Percentiles rank a stretch among this genome's conserved stretches.
Conservation (phyloP, 352 stramenopile species). For the Phytophthora fragariae region DNA sequence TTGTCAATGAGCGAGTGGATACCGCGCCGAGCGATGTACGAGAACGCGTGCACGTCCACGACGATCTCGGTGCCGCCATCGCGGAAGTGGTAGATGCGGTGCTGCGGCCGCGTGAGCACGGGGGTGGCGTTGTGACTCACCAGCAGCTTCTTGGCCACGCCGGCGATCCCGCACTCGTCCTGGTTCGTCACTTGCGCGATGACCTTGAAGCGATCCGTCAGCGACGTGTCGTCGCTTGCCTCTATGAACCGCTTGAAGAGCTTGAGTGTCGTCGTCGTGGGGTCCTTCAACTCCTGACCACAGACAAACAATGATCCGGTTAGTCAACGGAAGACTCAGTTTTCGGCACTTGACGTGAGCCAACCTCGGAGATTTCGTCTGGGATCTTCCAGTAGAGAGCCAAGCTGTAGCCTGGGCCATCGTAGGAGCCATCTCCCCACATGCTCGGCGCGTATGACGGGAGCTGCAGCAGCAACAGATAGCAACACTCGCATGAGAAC, state of each 20-base stretch:
- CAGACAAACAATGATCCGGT: not conserved
- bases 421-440: constrained; percentile 67
- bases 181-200: constrained; percentile 89
- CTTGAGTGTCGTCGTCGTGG: constrained; percentile 59
- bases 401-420: constrained; percentile 79
- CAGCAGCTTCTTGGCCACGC: constrained; percentile 81
- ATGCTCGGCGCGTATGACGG: constrained; percentile 81
- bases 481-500: not conserved
- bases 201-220: constrained; percentile 88
- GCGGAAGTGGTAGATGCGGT: constrained; percentile 84
- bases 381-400: constrained; percentile 88
- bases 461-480: constrained; percentile 41
- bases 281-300: constrained; percentile 62
- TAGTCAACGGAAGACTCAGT: not conserved
- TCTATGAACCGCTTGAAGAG: constrained; percentile 81
- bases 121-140: constrained; percentile 84
- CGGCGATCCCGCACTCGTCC: constrained; percentile 81
- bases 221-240: constrained; percentile 62
- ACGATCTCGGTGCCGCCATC: constrained; percentile 77
- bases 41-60: constrained; percentile 85
- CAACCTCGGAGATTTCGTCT: constrained; percentile 61
- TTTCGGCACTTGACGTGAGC: not conserved
- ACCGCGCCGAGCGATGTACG: constrained; percentile 81
- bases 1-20: constrained; percentile 86
- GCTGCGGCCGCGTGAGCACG: constrained; percentile 84